Conservation (phyloP, 1,139 yeast genomes). For the Scheffersomyces lignicola region DNA sequence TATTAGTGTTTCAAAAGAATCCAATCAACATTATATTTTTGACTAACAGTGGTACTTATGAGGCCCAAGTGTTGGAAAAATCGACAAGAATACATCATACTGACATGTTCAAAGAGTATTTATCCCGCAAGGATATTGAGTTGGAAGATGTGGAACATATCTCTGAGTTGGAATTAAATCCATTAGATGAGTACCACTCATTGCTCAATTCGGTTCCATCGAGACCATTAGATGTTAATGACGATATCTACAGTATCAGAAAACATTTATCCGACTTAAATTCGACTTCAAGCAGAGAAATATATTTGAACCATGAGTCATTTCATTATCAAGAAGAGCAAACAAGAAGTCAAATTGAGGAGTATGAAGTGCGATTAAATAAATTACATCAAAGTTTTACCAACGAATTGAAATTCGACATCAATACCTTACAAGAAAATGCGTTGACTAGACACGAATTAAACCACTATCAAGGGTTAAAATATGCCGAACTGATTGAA, state of each 20-base stretch:
- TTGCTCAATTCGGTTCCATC: slow-evolving; percentile 15
- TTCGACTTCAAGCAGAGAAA: slow-evolving; percentile 18
- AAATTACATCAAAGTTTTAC: slow-evolving; percentile 22
- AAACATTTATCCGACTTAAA: slow-evolving; percentile 17
- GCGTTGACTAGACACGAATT: slow-evolving; percentile 20
- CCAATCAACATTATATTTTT: slow-evolving; percentile 32
- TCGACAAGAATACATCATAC: slow-evolving; percentile 25
- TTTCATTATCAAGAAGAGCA: slow-evolving; percentile 25
- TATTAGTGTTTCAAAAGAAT: slow-evolving; percentile 36
- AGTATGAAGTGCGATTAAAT: slow-evolving; percentile 24
- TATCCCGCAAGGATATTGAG: slow-evolving; percentile 21
- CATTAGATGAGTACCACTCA: slow-evolving; percentile 15
- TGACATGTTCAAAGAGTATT: slow-evolving; percentile 24
- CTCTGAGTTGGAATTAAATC: slow-evolving; percentile 13
- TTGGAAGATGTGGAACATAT: slow-evolving; percentile 15
- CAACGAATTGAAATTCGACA: slow-evolving; percentile 24
- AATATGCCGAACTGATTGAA: slow-evolving; percentile 16
- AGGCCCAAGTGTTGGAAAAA: slow-evolving; percentile 18
- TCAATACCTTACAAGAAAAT: slow-evolving; percentile 13
- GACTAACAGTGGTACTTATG: slow-evolving; percentile 28
- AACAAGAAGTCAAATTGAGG: slow-evolving; percentile 24
- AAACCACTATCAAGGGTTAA: slow-evolving; percentile 26
- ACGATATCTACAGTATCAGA: slow-evolving; percentile 20
- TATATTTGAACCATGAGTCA: slow-evolving; percentile 18
- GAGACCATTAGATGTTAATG: slow-evolving; percentile 19